Evolutionary conservation across 2,329 filamentous ascomycete species (phyloP), one percentile per base, ranked within the genome.

Genomic region (Lomentospora prolificans): DNA sequence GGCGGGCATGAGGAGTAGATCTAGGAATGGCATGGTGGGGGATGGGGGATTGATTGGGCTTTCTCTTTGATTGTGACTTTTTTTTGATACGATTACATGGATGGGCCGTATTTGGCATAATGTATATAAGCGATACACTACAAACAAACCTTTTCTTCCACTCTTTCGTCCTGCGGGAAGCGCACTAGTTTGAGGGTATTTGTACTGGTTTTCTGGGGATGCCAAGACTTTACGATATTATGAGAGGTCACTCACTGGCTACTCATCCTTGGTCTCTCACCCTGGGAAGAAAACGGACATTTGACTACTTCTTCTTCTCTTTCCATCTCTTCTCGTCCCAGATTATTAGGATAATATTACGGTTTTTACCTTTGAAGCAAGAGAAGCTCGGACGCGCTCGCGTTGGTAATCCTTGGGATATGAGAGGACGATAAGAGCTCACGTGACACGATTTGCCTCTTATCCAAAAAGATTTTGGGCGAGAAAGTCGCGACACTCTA

Each of bases 1-100:
- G 72, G n/a, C n/a, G n/a, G 71, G 36, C 59, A 58, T 3, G 65
- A 69, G 24, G 57, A 62, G 24, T 58, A 33, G 30, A 33, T n/a
- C n/a, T n/a, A n/a, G n/a, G n/a, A n/a, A n/a, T n/a, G n/a, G n/a
- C n/a, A n/a, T n/a, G n/a, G 12, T 33, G 30, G 12, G 30, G 24
- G 30, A 14, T 17, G 25, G 3, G 33, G 31, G 48, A 44, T 4
- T 3, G 24, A 14, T 28, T 24, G 14, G 9, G 14, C 30, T 33
- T 33, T 33, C 30, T 33, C 30, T 33, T 33, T 7, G 30, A 12
- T 12, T 33, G 7, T 7, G 6, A 33, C n/a, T 46, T 28, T 33
- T 10, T 36, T 25, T 50, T 25, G n/a, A 31, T 48, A 51, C 36
- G 41, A 51, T 53, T 46, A 46, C 10, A 19, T 19, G 19, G 41